Evolutionary conservation across 345 rosid genomes (phyloP).

Genomic region (Eucalyptus albens): DNA sequence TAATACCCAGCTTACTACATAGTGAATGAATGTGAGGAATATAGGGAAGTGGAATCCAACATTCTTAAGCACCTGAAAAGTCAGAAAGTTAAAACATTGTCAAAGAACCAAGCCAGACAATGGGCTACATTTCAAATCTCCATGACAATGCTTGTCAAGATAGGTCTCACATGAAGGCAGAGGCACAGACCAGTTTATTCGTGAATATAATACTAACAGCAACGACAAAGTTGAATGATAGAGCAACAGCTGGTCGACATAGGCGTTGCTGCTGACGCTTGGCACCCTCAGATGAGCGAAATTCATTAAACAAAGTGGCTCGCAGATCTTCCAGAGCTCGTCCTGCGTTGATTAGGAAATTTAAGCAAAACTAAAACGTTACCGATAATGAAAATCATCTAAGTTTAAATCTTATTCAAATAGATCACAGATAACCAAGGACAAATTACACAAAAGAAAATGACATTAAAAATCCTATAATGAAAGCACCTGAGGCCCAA

Average conservation of each 20-base stretch:
- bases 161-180: neutral
- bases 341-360: conserved; percentile 15
- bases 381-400: neutral
- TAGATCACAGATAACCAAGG: neutral
- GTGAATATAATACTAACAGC: conserved; percentile 72
- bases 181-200: conserved; percentile 50
- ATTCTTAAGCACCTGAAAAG: conserved; percentile 69
- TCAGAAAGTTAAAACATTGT: neutral
- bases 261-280: conserved; percentile 53
- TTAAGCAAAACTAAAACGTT: neutral
- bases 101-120: neutral
- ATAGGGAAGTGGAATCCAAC: conserved; percentile 84
- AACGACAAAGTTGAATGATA: conserved; percentile 71
- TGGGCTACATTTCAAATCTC: neutral
- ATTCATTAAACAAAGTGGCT: conserved; percentile 51
- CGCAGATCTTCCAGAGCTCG: conserved; percentile 68
- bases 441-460: neutral
- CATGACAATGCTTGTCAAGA: neutral
- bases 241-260: conserved; percentile 58
- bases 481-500: neutral
- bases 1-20: conserved; percentile 56
- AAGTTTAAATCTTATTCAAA: neutral
- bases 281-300: conserved; percentile 43
- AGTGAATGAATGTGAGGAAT: conserved; percentile 82
- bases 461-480: neutral